Conservation (phyloP, 1,284 basidiomycete genomes). For the Prillingera fragicola region DNA sequence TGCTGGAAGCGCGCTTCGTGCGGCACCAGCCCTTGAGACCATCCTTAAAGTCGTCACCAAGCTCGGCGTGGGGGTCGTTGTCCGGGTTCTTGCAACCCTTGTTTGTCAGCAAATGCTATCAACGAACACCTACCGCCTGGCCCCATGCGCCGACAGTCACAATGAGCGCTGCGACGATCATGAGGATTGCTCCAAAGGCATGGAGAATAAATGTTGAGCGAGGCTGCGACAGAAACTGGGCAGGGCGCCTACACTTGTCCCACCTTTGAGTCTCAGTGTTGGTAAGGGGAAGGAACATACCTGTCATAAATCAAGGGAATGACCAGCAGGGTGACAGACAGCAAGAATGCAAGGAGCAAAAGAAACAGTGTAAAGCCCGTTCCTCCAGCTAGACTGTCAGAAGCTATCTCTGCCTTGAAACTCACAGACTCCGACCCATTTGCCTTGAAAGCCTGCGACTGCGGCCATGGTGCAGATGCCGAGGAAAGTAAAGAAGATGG, state of each 20-base stretch:
- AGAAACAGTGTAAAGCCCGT: slow-evolving; percentile 79
- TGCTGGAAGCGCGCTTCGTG: slow-evolving; percentile 77
- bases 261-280: slow-evolving; percentile 37
- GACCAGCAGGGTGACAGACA: slow-evolving; percentile 64
- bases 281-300: slow-evolving; percentile 38
- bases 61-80: slow-evolving; percentile 63
- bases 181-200: slow-evolving; percentile 59
- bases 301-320: slow-evolving; percentile 79
- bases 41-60: slow-evolving; percentile 64
- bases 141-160: slow-evolving; percentile 33
- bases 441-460: slow-evolving; percentile 76
- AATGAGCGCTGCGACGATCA: slow-evolving; percentile 64
- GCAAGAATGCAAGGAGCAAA: slow-evolving; percentile 63
- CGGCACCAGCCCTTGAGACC: slow-evolving; percentile 72
- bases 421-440: slow-evolving; percentile 80
- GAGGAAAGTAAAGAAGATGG: slow-evolving; percentile 76
- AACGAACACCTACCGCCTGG: slow-evolving; percentile 44
- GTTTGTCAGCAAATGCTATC: slow-evolving; percentile 55
- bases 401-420: slow-evolving; percentile 23
- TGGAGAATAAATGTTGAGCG: slow-evolving; percentile 75
- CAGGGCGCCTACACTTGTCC: slow-evolving; percentile 66
- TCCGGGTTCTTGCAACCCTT: slow-evolving; percentile 72
- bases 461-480: slow-evolving; percentile 81
- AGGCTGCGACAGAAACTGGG: slow-evolving; percentile 69
- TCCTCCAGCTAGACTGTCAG: slow-evolving; percentile 60